These are phyloP conservation scores for Euphorbia lathyris DNA, from an alignment of 345 rosid species.

Conservation along the genomic window DNA sequence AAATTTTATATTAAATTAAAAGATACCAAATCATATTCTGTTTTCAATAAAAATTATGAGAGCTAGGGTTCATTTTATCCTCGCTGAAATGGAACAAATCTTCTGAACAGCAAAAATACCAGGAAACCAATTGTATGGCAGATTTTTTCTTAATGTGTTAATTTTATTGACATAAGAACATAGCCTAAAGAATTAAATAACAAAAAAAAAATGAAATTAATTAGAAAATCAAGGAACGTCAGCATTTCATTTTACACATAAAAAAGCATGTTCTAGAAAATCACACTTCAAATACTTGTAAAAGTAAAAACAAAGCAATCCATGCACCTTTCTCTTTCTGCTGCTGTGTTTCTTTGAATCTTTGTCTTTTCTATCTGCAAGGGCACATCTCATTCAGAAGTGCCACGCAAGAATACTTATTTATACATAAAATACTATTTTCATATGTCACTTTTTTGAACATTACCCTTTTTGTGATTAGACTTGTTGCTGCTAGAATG, in stretches of 20 bases:
- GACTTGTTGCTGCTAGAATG: slow-evolving; percentile 67
- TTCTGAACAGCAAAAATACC: background rate
- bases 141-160: background rate
- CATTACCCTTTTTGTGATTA: slow-evolving; percentile 47
- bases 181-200: slow-evolving; percentile 1
- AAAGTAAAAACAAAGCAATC: background rate
- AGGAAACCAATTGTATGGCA: background rate
- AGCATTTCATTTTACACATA: background rate
- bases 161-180: background rate
- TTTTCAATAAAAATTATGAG: background rate
- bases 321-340: slow-evolving; percentile 79
- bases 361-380: slow-evolving; percentile 78
- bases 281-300: background rate
- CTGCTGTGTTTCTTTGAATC: slow-evolving; percentile 72
- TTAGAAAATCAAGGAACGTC: background rate
- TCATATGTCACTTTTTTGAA: slow-evolving; percentile 12
- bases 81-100: background rate
- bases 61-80: background rate
- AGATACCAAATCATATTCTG: background rate
- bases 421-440: slow-evolving; percentile 13
- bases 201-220: background rate
- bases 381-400: slow-evolving; percentile 22
- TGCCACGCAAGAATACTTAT: background rate
- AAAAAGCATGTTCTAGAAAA: background rate
- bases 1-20: background rate